Conservation (phyloP, 108 stramenopile genomes). For the Skeletonema tropicum region DNA sequence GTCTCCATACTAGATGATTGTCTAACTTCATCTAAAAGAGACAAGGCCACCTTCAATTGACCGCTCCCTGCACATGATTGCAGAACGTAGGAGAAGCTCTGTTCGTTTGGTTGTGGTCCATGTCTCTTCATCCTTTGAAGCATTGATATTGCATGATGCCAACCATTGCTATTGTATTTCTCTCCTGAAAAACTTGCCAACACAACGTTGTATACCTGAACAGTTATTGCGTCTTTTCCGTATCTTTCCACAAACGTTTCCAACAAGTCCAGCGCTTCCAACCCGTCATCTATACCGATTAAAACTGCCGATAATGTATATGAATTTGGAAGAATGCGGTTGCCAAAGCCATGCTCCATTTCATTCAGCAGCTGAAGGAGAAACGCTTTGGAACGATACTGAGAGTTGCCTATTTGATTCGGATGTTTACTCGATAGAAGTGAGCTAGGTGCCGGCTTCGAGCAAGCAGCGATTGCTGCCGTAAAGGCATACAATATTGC, state of each 20-base stretch:
- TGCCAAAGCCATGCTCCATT: slow-evolving; percentile 30
- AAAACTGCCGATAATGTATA: slow-evolving; percentile 47
- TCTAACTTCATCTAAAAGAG: slow-evolving; percentile 49
- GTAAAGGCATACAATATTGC: slow-evolving; percentile 37
- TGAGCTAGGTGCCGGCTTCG: slow-evolving; percentile 10
- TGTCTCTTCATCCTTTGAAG: slow-evolving; percentile 54
- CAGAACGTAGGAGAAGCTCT: slow-evolving; percentile 56
- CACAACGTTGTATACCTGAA: slow-evolving; percentile 42
- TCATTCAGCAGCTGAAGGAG: slow-evolving; percentile 35
- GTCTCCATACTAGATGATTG: slow-evolving; percentile 3
- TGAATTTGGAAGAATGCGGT: slow-evolving; percentile 27
- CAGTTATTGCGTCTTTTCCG: slow-evolving; percentile 13
- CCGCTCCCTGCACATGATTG: slow-evolving; percentile 50
- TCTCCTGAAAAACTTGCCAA: slow-evolving; percentile 1
- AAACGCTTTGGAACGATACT: slow-evolving; percentile 33
- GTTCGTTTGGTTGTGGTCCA: slow-evolving; percentile 51
- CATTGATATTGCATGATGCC: slow-evolving; percentile 58
- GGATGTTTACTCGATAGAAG: background rate
- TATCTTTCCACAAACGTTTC: slow-evolving; percentile 31
- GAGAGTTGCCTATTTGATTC: background rate
- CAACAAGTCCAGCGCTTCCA: slow-evolving; percentile 21
- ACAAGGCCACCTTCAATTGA: slow-evolving; percentile 51
- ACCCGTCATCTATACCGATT: slow-evolving; percentile 41
- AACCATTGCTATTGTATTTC: slow-evolving; percentile 28
- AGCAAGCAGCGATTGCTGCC: slow-evolving; percentile 28